Evolutionary conservation across 441 rosid species (phyloP), one percentile per base, ranked within the genome.

Genomic region (Mallotus repandus): DNA sequence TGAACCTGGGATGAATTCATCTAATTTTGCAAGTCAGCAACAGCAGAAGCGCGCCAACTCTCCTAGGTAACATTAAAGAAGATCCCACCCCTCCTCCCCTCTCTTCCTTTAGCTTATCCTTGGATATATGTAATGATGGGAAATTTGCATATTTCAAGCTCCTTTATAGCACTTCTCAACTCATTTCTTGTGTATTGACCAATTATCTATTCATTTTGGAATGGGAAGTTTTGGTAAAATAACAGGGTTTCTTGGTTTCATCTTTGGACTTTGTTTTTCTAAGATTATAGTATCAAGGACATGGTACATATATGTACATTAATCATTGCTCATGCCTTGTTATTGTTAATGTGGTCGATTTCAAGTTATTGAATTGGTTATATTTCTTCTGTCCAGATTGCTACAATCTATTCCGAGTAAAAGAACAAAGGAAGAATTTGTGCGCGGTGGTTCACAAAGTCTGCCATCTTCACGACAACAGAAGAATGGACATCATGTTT

Each of bases 41-140:
- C 78, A 59, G 59, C 81, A 76, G 72, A 84, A 84, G 78, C 80
- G 82, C 66, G 67, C 83, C 43, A 80, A 49, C 72, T 78, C 84
- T 50, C 81, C 85, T 19, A 78, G 87, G 89, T 87, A 81, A 78
- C 29, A 11, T 41, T 9, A 52, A 45, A 49, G 22, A 19, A 12
- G 25, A 10, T 75, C 14, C 0, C 41, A 4, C 41, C 41, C 41
- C 41, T 4, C 41, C 41, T 6, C 7, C 41, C 41, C 14, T 0
- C 10, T 0, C 10, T 54, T 52, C 48, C 52, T 45, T 43, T 29
- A n/a, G 46, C 65, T 61, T 32, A 6, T 38, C 8, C 46, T 35
- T 35, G 22, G 22, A 62, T 62, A 14, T 43, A 9, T 9, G 25
- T 63, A 19, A n/a, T 19, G 46, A 16, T 29, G 21, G 62, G 10